Base-by-base conservation (phyloP, 2,329 filamentous ascomycete species). In the Lecanicillium sp. region DNA sequence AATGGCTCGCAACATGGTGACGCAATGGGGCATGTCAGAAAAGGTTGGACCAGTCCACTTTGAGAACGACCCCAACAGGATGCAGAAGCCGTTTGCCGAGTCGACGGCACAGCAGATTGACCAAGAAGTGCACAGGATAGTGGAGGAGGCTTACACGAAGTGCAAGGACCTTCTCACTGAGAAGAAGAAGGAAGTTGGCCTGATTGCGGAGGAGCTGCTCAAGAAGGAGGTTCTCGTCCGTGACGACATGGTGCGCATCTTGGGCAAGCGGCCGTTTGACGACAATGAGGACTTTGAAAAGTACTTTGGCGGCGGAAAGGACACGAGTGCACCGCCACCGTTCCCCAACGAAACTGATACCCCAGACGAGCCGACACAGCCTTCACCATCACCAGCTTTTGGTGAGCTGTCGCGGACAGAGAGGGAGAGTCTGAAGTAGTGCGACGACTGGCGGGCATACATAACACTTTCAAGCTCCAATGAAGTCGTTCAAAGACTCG, bases 1-100 rank as follows among this genome's bases (percentile, higher is more conserved):
- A 41, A 90, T 96, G 84, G 94, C 92, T 4, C 94, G 86, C 14
- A 83, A 85, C 45, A 98, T 98, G 92, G 92, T 98, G 20, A 98
- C 90, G n/a, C 87, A 95, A 61, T 98, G 88, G 82, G 92, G 92
- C 50, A 98, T 98, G 92, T 94, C 85, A 29, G 78, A 86, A 49
- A 94, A 94, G 67, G 82, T 98, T 33, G 90, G 90, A 20, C 89
- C 89, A 47, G 73, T 98, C 46, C 85, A 94, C 70, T 98, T 90
- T 62, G 84, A 92, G 53, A 84, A 86, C 57, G 74, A 87, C 54
- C 76, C 84, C 46, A 84, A 86, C 58, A 81, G 86, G 55, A 66
- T 96, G 43, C 81, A 89, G 58, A 98, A 98, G 70, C 92, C 92
- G 0, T 98, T 97, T 66, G 90, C 87, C 17, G 92, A 98, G 68